Percentiles rank a stretch among this genome's conserved stretches.
Evolutionary conservation across 176 grass and related monocot genomes (phyloP).

Genomic region (Paspalum vaginatum): DNA sequence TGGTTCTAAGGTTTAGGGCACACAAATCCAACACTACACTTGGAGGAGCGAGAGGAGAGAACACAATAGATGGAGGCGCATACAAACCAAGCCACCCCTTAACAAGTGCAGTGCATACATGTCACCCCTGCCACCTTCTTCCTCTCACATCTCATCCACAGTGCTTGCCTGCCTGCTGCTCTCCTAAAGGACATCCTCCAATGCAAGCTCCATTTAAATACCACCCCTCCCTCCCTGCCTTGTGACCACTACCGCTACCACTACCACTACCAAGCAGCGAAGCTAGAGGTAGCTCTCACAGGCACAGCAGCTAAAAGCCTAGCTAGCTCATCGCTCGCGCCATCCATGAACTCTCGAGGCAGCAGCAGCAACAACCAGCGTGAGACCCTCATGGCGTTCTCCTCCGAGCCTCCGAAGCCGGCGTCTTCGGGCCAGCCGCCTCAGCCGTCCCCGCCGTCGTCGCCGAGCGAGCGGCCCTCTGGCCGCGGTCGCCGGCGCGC

Average conservation of each 20-base stretch:
- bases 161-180: constrained; percentile 1
- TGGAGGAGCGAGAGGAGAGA: constrained; percentile 4
- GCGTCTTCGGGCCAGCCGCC: neutral
- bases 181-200: neutral
- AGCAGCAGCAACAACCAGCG: constrained; percentile 31
- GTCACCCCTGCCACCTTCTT: constrained; percentile 34
- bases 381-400: constrained; percentile 56
- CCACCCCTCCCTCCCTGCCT: constrained; percentile 39
- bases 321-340: constrained; percentile 2
- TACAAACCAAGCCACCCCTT: constrained; percentile 34
- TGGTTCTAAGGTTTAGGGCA: constrained; percentile 54
- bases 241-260: constrained; percentile 43
- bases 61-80: constrained; percentile 24
- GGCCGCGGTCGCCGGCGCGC: constrained; percentile 51
- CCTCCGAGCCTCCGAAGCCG: constrained; percentile 57
- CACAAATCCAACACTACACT: constrained; percentile 54
- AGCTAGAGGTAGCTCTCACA: constrained; percentile 17
- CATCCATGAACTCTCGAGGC: constrained; percentile 53
- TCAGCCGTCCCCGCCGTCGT: constrained; percentile 51
- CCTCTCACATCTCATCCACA: constrained; percentile 53
- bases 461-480: constrained; percentile 47
- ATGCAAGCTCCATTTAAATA: constrained; percentile 61
- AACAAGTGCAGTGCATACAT: constrained; percentile 54
- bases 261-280: constrained; percentile 25
- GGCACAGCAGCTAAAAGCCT: constrained; percentile 7